Conservation (phyloP, 2,329 filamentous ascomycete species). For the Ceratocystis destructans region DNA sequence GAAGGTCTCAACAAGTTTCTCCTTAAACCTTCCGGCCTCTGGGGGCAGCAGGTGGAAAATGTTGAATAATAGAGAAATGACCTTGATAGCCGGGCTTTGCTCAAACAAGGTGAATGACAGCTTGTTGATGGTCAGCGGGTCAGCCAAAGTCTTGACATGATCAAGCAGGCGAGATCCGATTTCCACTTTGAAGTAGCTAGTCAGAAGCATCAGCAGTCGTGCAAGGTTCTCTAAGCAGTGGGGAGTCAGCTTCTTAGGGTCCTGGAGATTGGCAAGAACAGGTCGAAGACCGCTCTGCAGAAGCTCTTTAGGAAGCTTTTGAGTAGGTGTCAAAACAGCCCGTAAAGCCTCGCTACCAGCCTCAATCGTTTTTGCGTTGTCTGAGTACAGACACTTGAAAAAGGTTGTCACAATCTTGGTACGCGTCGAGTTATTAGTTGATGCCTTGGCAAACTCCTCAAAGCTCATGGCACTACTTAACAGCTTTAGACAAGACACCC, state of each 20-base stretch:
- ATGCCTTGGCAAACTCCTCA: slow-evolving; percentile 72
- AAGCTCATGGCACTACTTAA: slow-evolving; percentile 88
- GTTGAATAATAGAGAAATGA: slow-evolving; percentile 87
- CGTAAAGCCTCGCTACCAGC: slow-evolving; percentile 85
- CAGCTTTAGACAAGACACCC: slow-evolving; percentile 86
- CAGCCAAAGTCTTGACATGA: slow-evolving; percentile 82
- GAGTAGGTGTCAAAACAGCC: slow-evolving; percentile 73
- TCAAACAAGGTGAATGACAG: slow-evolving; percentile 92
- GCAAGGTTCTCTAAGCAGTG: slow-evolving; percentile 85
- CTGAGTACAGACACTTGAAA: slow-evolving; percentile 93
- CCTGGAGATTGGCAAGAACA: slow-evolving; percentile 91
- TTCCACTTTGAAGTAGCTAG: slow-evolving; percentile 98
- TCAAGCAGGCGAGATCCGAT: slow-evolving; percentile 88
- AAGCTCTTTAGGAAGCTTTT: slow-evolving; percentile 87
- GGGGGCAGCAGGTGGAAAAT: slow-evolving; percentile 93
- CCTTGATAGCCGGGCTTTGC: slow-evolving; percentile 82
- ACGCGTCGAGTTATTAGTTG: slow-evolving; percentile 43
- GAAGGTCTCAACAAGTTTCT: slow-evolving; percentile 78
- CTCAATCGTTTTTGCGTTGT: slow-evolving; percentile 81
- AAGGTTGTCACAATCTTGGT: slow-evolving; percentile 80
- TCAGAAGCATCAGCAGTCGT: slow-evolving; percentile 75
- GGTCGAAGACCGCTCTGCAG: slow-evolving; percentile 87
- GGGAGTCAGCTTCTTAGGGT: slow-evolving; percentile 77
- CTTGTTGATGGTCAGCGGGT: slow-evolving; percentile 65
- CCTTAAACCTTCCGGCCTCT: slow-evolving; percentile 81